These are phyloP conservation scores for Botrytis deweyae DNA, from an alignment of 2,329 filamentous ascomycete genomes.

Conservation along the genomic window DNA sequence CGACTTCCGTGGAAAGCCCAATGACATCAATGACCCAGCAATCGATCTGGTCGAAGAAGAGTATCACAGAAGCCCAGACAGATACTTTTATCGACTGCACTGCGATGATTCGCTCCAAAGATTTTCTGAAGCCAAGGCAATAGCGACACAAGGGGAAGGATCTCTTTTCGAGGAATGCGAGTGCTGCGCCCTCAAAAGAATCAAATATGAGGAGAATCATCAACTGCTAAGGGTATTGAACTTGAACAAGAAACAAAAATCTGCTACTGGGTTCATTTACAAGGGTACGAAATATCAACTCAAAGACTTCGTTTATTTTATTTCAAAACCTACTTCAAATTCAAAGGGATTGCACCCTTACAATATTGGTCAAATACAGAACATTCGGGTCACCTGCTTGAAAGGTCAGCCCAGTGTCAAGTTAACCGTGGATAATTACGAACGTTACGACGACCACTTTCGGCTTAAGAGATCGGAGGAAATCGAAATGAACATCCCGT, in stretches of 20 bases:
- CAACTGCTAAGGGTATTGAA: not conserved
- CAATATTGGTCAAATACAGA: conserved; percentile 25
- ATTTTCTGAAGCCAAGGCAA: conserved; percentile 17
- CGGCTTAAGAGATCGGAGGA: conserved; percentile 6
- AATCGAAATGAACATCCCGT: not conserved
- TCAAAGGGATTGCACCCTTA: conserved; percentile 20
- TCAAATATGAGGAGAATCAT: not conserved
- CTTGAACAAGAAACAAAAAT: not conserved
- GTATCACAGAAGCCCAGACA: not conserved
- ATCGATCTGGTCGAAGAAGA: conserved; percentile 3
- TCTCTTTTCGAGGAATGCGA: not conserved
- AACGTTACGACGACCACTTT: conserved; percentile 22
- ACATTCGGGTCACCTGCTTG: not conserved
- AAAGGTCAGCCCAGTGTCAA: not conserved
- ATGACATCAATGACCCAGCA: not conserved
- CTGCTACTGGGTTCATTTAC: not conserved
- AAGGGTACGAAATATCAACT: conserved; percentile 16
- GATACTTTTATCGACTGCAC: conserved; percentile 24
- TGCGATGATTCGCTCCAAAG: conserved; percentile 8
- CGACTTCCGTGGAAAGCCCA: not conserved
- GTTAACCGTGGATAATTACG: conserved; percentile 9
- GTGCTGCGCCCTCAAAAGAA: not conserved
- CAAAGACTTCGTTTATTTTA: conserved; percentile 27
- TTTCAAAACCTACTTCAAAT: not conserved
- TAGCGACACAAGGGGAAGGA: not conserved